Evolutionary conservation across 495 filamentous ascomycete species (phyloP).

Genomic region (Hypoxylon intermedium): DNA sequence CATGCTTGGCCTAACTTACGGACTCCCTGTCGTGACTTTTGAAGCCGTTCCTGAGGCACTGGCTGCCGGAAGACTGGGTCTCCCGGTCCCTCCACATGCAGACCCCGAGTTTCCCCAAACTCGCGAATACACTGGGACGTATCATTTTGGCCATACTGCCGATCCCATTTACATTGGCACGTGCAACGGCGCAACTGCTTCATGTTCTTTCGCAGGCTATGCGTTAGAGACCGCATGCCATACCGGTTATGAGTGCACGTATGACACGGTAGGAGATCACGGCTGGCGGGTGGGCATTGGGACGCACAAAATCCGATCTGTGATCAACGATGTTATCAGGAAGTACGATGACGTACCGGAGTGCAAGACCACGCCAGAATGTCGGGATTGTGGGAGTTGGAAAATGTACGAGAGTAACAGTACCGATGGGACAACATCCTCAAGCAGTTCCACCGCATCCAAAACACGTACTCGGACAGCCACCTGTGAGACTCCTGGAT

Average conservation of each 20-base stretch:
- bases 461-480: conserved; percentile 75
- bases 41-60: conserved; percentile 90
- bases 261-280: conserved; percentile 88
- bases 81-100: conserved; percentile 83
- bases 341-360: conserved; percentile 78
- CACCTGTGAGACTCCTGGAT: conserved; percentile 88
- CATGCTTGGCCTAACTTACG: conserved; percentile 88
- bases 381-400: conserved; percentile 90
- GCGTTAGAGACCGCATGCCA: conserved; percentile 92
- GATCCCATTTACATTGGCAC: conserved; percentile 94
- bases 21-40: conserved; percentile 85
- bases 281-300: conserved; percentile 87
- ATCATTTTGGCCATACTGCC: conserved; percentile 93
- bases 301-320: conserved; percentile 82
- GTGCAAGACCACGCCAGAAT: conserved; percentile 75
- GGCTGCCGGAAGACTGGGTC: conserved; percentile 80
- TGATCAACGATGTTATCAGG: conserved; percentile 85
- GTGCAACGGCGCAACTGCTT: conserved; percentile 86
- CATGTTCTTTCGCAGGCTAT: conserved; percentile 92
- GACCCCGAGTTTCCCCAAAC: conserved; percentile 72
- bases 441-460: conserved; percentile 59
- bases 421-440: conserved; percentile 72
- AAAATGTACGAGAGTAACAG: conserved; percentile 92
- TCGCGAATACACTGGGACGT: conserved; percentile 76
- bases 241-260: conserved; percentile 83